Base-by-base conservation (phyloP, 2,329 filamentous ascomycete species). In the Apiospora phragmitis region DNA sequence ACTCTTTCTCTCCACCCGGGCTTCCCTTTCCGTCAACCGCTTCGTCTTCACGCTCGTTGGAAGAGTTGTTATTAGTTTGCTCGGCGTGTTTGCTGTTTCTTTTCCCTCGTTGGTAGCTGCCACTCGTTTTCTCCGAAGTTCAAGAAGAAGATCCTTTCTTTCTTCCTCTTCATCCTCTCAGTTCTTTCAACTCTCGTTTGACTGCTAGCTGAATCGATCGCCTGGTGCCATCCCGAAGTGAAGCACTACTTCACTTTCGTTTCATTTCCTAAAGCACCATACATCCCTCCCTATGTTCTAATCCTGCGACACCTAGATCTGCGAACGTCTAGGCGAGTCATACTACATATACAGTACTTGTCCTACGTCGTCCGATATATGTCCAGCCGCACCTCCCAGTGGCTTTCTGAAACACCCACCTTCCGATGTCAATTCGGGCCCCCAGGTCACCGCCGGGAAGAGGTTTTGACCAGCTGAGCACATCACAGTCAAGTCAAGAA, bases 391-490 rank as follows among this genome's bases (percentile, higher is more conserved):
- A 43, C 29, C 6, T 55, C 51, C 51, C 29, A 21, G 29, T 59
- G 51, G 51, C 32, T 38, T n/a, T 62, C 41, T 67, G 59, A 68
- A 43, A 42, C 38, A 32, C 42, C 69, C 59, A 47, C 47, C 65
- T 43, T 68, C 41, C 62, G 66, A 79, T 79, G 78, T 79, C 78
- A 67, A 72, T 78, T 65, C 75, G 76, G 70, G 78, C 77, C 43
- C 74, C 75, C 18, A 72, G 70, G 24, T 75, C 73, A 43, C 72
- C 75, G 12, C 65, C 26, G 62, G 42, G 45, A 21, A 73, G 73
- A 73, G 78, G 78, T 49, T 80, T 80, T 69, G 69, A 78, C 49
- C 77, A 74, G 38, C 71, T 80, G 62, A 76, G 77, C 47, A 69
- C 66, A 29, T 73, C 75, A 29, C 68, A 68, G 32, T 73, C 75